These are phyloP conservation scores for Ochetophila trinervis DNA, from an alignment of 306 rosid genomes.

Conservation along the genomic window DNA sequence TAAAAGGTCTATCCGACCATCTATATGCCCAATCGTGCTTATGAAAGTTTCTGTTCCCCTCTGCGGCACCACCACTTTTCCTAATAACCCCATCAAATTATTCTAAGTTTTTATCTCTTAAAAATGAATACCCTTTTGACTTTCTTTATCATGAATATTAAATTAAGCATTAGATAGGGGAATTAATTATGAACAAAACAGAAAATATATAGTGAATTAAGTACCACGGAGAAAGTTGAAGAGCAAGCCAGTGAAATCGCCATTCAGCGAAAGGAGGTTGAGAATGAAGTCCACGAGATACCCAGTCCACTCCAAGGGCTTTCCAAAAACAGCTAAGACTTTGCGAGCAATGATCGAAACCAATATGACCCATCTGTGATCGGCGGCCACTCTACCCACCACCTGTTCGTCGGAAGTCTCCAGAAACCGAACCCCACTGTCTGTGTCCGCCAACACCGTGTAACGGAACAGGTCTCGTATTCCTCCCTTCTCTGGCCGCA, in stretches of 20 bases:
- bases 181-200: too few species aligned
- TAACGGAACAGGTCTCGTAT: conserved; percentile 40
- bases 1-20: conserved; percentile 46
- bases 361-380: conserved; percentile 51
- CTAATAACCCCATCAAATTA: conserved; percentile 36
- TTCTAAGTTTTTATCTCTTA: too few species aligned
- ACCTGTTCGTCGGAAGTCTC: conserved; percentile 37
- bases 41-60: conserved; percentile 61
- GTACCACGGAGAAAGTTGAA: conserved; percentile 48
- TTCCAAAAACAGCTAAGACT: conserved; percentile 42
- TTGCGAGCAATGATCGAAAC: conserved; percentile 56
- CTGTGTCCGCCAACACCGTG: conserved; percentile 24
- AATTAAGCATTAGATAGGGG: too few species aligned
- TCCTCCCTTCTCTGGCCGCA: conserved; percentile 59
- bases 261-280: conserved; percentile 63
- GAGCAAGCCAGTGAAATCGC: conserved; percentile 43
- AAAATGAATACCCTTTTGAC: neutral
- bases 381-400: conserved; percentile 22
- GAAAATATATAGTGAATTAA: neutral
- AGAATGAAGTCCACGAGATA: conserved; percentile 54
- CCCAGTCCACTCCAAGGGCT: conserved; percentile 67
- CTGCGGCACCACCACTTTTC: conserved; percentile 48
- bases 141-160: too few species aligned
- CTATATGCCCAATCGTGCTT: conserved; percentile 64
- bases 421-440: conserved; percentile 35